Conservation (phyloP, 768 basidiomycete genomes). For the Boletus pseudopeckii region DNA sequence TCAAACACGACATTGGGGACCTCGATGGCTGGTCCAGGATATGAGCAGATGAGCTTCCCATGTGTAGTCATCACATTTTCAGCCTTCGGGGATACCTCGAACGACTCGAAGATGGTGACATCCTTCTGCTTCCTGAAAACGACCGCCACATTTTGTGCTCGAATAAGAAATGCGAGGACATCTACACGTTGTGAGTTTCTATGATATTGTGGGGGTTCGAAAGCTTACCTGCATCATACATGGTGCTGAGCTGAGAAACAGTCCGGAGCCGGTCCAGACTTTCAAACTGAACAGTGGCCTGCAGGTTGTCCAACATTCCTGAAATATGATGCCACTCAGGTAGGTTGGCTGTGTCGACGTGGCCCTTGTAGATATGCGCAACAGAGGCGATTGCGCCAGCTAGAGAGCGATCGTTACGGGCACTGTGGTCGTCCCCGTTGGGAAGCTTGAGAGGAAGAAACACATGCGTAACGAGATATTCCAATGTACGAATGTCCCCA, state of each 20-base stretch:
- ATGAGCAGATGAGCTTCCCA: slow-evolving; percentile 46
- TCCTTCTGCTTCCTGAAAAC: slow-evolving; percentile 32
- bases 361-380: slow-evolving; percentile 17
- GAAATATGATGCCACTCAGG: slow-evolving; percentile 30
- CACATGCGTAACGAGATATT: slow-evolving; percentile 41
- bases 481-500: background rate
- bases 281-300: background rate
- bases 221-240: slow-evolving; percentile 20
- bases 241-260: slow-evolving; percentile 13
- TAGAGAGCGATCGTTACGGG: slow-evolving; percentile 27
- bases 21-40: slow-evolving; percentile 43
- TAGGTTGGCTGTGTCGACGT: slow-evolving; percentile 3
- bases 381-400: slow-evolving; percentile 16
- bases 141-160: slow-evolving; percentile 39
- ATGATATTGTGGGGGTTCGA: background rate
- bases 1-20: slow-evolving; percentile 30
- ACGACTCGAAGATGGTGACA: slow-evolving; percentile 40
- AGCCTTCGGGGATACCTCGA: slow-evolving; percentile 41
- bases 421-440: slow-evolving; percentile 30
- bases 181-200: slow-evolving; percentile 27
- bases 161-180: slow-evolving; percentile 28
- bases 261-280: slow-evolving; percentile 7
- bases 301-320: slow-evolving; percentile 32
- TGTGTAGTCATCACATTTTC: slow-evolving; percentile 34
- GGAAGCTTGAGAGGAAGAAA: slow-evolving; percentile 43